Evolutionary conservation across 306 rosid genomes (phyloP).

Genomic region (Prunus davidiana): DNA sequence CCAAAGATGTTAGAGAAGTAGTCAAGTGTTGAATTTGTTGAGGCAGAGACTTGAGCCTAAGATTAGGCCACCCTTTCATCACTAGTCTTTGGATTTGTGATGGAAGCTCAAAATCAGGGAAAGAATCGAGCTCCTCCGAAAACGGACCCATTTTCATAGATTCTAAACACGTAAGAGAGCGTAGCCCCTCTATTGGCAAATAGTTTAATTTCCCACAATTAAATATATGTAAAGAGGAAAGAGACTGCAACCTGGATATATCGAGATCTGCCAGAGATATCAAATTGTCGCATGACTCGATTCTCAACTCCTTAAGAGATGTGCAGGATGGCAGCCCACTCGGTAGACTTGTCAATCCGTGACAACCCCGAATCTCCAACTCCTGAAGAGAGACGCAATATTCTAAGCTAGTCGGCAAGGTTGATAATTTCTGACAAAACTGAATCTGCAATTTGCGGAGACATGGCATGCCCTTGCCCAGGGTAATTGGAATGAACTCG

Average conservation of each 20-base stretch:
- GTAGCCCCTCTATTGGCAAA: background rate
- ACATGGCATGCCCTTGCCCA: too few relatives aligned
- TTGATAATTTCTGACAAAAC: background rate
- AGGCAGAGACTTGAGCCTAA: background rate
- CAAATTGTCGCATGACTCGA: background rate
- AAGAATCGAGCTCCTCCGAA: background rate
- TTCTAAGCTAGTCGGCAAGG: background rate
- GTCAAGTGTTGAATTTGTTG: background rate
- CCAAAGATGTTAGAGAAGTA: background rate
- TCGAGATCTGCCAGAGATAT: background rate
- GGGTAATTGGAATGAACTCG: background rate
- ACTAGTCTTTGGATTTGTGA: background rate
- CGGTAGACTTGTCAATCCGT: background rate
- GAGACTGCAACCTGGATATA: background rate
- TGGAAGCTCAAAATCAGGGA: background rate
- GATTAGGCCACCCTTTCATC: background rate
- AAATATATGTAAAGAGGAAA: accelerated
- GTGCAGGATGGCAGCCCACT: background rate
- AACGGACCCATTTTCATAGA: background rate
- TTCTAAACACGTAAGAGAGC: background rate
- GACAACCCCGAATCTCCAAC: accelerated
- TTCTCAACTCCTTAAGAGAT: background rate
- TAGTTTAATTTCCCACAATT: background rate
- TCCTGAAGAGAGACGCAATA: background rate
- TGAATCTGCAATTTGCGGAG: background rate